Percentiles rank a stretch among this genome's conserved stretches.
Conservation (phyloP, 352 stramenopile species). For the Phytophthora sp. region DNA sequence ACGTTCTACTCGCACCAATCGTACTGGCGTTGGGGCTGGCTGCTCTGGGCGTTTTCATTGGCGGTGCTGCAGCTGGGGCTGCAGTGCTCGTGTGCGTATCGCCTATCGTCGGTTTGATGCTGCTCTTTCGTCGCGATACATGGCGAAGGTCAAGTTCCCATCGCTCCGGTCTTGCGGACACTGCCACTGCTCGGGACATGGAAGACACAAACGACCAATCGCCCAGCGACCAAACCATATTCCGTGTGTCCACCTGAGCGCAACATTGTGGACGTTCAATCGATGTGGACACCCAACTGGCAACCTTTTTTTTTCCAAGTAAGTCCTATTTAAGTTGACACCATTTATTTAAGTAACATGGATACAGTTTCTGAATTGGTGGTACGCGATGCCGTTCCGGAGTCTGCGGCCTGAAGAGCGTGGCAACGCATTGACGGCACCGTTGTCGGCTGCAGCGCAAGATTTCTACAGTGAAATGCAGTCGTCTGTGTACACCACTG, state of each 20-base stretch:
- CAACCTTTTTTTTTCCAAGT: not conserved
- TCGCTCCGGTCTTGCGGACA: conserved; percentile 16
- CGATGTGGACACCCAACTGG: conserved; percentile 1
- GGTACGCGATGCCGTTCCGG: conserved; percentile 60
- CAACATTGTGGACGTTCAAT: not conserved
- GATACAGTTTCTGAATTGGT: conserved; percentile 2
- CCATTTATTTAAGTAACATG: conserved; percentile 13
- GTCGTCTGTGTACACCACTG: conserved; percentile 73
- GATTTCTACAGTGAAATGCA: conserved; percentile 71
- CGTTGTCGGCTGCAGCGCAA: conserved; percentile 46
- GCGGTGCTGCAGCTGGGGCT: conserved; percentile 27
- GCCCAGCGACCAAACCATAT: conserved; percentile 35
- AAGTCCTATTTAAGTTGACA: conserved; percentile 18
- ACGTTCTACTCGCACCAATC: conserved; percentile 56
- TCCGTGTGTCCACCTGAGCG: conserved; percentile 27
- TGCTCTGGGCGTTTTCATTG: conserved; percentile 32
- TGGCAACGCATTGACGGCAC: conserved; percentile 35
- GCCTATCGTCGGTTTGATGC: conserved; percentile 33
- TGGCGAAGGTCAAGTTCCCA: conserved; percentile 14
- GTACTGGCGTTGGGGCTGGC: conserved; percentile 39
- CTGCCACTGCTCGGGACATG: conserved; percentile 22
- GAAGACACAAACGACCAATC: conserved; percentile 38
- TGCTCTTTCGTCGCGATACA: conserved; percentile 24
- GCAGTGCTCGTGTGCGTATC: conserved; percentile 36
- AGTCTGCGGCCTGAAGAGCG: conserved; percentile 51